Evolutionary conservation across 139 green algal species (phyloP).

Genomic region (Gonium pectorale): DNA sequence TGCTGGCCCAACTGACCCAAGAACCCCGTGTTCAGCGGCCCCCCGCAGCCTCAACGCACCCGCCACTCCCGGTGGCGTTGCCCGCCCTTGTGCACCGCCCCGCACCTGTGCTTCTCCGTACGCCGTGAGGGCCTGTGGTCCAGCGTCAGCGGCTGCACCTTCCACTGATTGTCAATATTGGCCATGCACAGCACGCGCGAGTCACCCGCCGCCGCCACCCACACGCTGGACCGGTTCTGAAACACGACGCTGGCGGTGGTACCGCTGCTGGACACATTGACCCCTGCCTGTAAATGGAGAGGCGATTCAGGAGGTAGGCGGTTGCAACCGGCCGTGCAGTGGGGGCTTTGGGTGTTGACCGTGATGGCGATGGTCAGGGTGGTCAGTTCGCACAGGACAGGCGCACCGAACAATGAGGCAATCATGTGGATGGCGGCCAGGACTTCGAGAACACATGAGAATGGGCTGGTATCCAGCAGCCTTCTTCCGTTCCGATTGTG

Average conservation of each 20-base stretch:
- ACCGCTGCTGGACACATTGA: constrained; percentile 64
- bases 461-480: too few relatives aligned
- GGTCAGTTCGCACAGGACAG: too few relatives aligned
- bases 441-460: too few relatives aligned
- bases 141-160: constrained; percentile 54
- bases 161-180: constrained; percentile 34
- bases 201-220: constrained; percentile 60
- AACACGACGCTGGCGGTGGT: constrained; percentile 63
- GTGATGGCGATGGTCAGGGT: too few relatives aligned
- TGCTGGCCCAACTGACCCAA: too few relatives aligned
- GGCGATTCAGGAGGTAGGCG: not conserved
- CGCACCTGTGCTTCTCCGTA: constrained; percentile 50
- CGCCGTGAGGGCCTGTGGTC: constrained; percentile 61
- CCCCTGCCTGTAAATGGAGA: constrained; percentile 40
- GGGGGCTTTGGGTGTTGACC: too few relatives aligned
- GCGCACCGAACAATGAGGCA: too few relatives aligned
- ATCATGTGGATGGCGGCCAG: too few relatives aligned
- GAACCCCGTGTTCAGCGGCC: too few relatives aligned
- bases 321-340: not conserved
- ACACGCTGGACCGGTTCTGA: constrained; percentile 49
- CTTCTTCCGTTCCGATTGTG: too few relatives aligned
- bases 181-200: constrained; percentile 52
- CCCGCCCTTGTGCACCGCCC: not conserved
- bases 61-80: too few relatives aligned
- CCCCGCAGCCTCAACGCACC: too few relatives aligned